These are phyloP conservation scores for Phytopythium sindhum DNA, from an alignment of 352 stramenopile species.

Conservation along the genomic window DNA sequence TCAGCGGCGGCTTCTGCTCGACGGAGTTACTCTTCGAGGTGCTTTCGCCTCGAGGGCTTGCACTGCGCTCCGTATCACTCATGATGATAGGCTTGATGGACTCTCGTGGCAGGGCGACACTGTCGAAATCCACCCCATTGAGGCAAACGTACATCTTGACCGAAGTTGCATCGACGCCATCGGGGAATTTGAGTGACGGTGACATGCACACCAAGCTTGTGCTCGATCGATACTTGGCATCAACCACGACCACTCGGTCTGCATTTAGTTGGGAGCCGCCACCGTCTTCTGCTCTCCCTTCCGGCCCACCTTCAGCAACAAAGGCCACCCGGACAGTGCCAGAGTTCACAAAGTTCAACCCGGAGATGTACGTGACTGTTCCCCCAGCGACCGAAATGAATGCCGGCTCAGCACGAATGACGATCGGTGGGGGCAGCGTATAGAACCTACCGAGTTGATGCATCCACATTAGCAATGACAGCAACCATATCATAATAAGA, in stretches of 20 bases:
- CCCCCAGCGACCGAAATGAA: constrained; percentile 43
- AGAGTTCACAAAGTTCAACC: constrained; percentile 51
- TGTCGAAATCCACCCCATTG: constrained; percentile 65
- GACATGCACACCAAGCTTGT: constrained; percentile 41
- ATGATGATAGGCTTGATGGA: constrained; percentile 4
- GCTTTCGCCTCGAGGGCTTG: not conserved
- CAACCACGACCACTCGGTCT: constrained; percentile 30
- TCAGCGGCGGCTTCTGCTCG: not conserved
- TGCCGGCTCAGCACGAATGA: constrained; percentile 34
- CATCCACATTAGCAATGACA: not conserved
- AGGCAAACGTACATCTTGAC: constrained; percentile 47
- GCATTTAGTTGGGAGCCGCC: not conserved
- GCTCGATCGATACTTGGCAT: constrained; percentile 49
- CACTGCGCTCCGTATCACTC: not conserved
- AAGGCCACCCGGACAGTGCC: constrained; percentile 44
- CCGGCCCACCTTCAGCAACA: constrained; percentile 9
- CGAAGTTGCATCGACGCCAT: not conserved
- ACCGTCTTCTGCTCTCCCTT: not conserved
- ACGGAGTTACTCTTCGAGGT: not conserved
- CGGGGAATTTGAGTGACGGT: constrained; percentile 18
- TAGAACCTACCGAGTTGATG: constrained; percentile 18
- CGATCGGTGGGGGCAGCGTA: constrained; percentile 27
- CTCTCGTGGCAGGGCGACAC: constrained; percentile 40
- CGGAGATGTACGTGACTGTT: constrained; percentile 34
- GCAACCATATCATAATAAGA: not conserved